Evolutionary conservation across 495 filamentous ascomycete genomes (phyloP).

Genomic region (Podospora didyma): DNA sequence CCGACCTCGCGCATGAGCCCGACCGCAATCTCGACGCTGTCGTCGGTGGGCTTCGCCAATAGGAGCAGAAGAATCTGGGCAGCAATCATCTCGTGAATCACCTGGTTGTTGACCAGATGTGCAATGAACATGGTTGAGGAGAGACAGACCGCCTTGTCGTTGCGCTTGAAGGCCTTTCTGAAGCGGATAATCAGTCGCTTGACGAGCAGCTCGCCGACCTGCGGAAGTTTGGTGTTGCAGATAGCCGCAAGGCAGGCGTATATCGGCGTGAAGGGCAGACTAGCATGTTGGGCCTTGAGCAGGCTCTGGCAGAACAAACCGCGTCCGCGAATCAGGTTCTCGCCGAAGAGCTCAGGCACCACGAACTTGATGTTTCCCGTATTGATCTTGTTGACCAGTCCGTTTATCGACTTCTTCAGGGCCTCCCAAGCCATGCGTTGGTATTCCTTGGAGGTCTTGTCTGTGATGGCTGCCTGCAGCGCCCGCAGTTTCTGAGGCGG

Average conservation of each 20-base stretch:
- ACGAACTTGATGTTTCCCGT: constrained; percentile 96
- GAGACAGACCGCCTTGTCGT: constrained; percentile 92
- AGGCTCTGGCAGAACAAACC: constrained; percentile 92
- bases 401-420: constrained; percentile 97
- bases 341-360: constrained; percentile 88
- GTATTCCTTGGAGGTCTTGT: constrained; percentile 93
- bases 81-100: constrained; percentile 87
- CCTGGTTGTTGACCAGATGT: constrained; percentile 90
- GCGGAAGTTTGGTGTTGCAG: constrained; percentile 94
- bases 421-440: constrained; percentile 99
- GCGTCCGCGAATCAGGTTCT: constrained; percentile 87
- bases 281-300: constrained; percentile 97
- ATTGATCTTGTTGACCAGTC: constrained; percentile 98
- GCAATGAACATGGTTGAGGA: constrained; percentile 91
- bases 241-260: constrained; percentile 94
- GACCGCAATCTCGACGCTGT: constrained; percentile 97
- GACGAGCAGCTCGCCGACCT: constrained; percentile 86
- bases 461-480: constrained; percentile 92
- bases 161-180: constrained; percentile 90
- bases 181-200: constrained; percentile 88
- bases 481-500: constrained; percentile 87
- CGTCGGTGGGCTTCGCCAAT: constrained; percentile 90
- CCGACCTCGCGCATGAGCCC: constrained; percentile 87
- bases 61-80: constrained; percentile 87
- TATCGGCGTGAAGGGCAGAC: constrained; percentile 91